A percentile compares a stretch with the other conserved stretches of the same genome.
phyloP scores from a whole-genome alignment of 768 basidiomycete species.

The Leccinum uliginosum region DNA sequence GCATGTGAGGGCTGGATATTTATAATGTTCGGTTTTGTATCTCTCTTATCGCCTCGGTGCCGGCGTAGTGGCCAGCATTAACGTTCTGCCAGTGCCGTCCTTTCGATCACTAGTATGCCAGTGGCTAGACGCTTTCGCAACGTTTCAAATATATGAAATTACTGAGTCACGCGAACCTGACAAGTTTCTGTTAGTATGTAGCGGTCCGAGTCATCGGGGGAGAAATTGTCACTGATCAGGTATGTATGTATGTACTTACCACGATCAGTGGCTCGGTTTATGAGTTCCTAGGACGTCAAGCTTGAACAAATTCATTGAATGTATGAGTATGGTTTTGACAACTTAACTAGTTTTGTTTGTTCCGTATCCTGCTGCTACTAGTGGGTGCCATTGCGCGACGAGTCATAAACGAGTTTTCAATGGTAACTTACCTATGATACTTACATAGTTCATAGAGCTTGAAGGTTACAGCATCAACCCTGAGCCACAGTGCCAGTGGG shows the following conservation, averaged over 20 bases:
- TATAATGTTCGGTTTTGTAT: not conserved
- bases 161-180: not conserved
- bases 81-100: slow-evolving; percentile 7
- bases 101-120: not conserved
- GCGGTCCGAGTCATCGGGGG: no score
- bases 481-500: not conserved
- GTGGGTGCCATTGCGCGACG: no score
- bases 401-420: not conserved
- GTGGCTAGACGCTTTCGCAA: not conserved
- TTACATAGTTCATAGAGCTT: not conserved
- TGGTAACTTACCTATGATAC: no score
- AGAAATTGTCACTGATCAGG: no score
- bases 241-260: not conserved
- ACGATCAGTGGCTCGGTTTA: not conserved
- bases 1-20: not conserved
- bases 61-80: not conserved
- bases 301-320: no score
- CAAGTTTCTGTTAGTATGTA: no score
- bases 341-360: no score
- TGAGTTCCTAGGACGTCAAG: not conserved
- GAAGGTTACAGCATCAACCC: not conserved
- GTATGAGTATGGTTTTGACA: no score
- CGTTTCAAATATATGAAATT: not conserved
- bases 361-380: no score
- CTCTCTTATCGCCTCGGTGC: no score